phyloP scores from a whole-genome alignment of 371 early-diverging fungal genomes.

The Rhizopus delemar region DNA sequence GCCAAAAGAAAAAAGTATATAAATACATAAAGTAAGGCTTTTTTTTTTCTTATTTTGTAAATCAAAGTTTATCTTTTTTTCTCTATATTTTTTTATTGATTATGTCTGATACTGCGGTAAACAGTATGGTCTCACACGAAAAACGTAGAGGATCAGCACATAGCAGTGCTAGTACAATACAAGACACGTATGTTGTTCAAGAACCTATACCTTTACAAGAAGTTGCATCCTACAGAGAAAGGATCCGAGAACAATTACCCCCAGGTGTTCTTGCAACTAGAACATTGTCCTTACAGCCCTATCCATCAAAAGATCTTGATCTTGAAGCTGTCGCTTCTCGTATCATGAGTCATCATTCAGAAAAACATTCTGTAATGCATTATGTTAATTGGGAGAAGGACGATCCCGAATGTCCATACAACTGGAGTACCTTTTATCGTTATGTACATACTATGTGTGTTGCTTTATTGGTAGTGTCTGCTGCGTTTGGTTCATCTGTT shows the following conservation, averaged over 20 bases:
- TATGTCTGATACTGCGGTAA: neutral
- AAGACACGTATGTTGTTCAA: conserved; percentile 18
- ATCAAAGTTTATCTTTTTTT: neutral
- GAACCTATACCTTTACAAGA: conserved; percentile 27
- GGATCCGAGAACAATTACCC: conserved; percentile 28
- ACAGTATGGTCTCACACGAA: neutral
- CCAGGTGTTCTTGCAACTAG: conserved; percentile 25
- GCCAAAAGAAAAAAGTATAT: neutral
- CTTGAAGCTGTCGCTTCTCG: conserved; percentile 18
- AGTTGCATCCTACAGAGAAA: conserved; percentile 15
- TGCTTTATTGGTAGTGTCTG: conserved; percentile 38
- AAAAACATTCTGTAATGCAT: conserved; percentile 23
- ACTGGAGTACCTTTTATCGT: conserved; percentile 34
- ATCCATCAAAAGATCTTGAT: conserved; percentile 19
- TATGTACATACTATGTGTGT: conserved; percentile 41
- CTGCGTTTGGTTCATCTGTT: conserved; percentile 47
- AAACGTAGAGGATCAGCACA: conserved; percentile 4
- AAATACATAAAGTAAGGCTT: neutral
- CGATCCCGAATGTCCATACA: conserved; percentile 49
- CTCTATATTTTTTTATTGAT: too few relatives aligned
- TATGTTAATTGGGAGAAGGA: conserved; percentile 41
- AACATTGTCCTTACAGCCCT: conserved; percentile 23
- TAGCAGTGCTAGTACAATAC: conserved; percentile 19
- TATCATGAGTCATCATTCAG: conserved; percentile 17
- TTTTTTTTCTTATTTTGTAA: neutral